Percentiles rank a stretch among this genome's conserved stretches.
Evolutionary conservation across 1,284 basidiomycete genomes (phyloP).

Genomic region (Cryptococcus sp.): DNA sequence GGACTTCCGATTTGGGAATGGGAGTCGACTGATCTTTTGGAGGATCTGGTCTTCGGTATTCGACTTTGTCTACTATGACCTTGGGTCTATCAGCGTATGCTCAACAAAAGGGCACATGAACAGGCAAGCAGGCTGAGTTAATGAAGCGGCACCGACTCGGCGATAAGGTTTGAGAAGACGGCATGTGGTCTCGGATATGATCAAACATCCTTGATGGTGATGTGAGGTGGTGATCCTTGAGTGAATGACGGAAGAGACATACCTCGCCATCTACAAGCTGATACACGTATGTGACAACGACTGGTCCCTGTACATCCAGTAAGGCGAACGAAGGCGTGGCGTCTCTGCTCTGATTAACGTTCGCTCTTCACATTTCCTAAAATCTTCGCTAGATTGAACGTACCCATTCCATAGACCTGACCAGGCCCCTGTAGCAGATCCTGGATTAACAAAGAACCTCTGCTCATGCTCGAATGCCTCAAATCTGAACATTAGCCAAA

Average conservation of each 20-base stretch:
- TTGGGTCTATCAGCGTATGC: too few relatives aligned
- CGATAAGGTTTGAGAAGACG: not conserved
- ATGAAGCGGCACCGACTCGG: not conserved
- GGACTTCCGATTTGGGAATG: slow-evolving; percentile 18
- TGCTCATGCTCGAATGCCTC: slow-evolving; percentile 88
- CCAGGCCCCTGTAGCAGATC: slow-evolving; percentile 94
- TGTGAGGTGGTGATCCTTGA: not conserved
- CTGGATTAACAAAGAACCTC: slow-evolving; percentile 94
- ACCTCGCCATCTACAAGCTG: slow-evolving; percentile 91
- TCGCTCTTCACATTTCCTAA: not conserved
- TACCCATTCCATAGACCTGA: slow-evolving; percentile 67
- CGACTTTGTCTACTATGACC: slow-evolving; percentile 54
- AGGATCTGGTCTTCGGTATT: slow-evolving; percentile 48
- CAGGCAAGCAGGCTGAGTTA: too few relatives aligned
- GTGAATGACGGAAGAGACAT: too few relatives aligned
- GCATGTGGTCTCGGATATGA: not conserved
- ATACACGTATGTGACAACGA: slow-evolving; percentile 93
- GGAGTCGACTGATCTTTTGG: slow-evolving; percentile 16
- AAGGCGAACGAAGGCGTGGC: slow-evolving; percentile 80
- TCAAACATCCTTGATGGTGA: not conserved
- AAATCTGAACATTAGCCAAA: slow-evolving; percentile 57
- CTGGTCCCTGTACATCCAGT: slow-evolving; percentile 90
- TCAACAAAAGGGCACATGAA: too few relatives aligned
- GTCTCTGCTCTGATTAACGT: slow-evolving; percentile 49
- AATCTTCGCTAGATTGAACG: slow-evolving; percentile 15